Conservation (phyloP, 139 green algal genomes). For the Eudorina sp. region DNA sequence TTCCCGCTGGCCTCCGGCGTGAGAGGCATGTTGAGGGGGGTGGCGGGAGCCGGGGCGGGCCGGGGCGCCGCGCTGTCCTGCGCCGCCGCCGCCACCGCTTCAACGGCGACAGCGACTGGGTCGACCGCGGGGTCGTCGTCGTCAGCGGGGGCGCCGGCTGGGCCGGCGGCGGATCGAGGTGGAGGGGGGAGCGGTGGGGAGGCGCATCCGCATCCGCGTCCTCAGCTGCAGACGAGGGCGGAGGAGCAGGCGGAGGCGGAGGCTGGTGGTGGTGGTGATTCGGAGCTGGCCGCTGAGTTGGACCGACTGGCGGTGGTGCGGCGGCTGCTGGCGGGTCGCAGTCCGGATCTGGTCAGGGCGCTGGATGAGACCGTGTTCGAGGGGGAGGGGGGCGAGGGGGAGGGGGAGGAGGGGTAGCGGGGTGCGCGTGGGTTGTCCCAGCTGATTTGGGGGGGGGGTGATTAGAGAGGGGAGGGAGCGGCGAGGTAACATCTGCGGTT, state of each 20-base stretch:
- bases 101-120: too few relatives aligned
- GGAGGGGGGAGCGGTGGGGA: too few relatives aligned
- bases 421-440: too few relatives aligned
- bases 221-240: background rate
- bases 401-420: background rate
- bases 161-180: background rate
- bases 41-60: background rate
- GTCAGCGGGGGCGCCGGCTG: background rate
- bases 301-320: conserved; percentile 32
- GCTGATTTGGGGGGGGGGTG: too few relatives aligned
- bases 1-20: conserved; percentile 44
- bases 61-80: too few relatives aligned
- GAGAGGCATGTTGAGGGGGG: conserved; percentile 18
- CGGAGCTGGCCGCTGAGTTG: background rate
- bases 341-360: conserved; percentile 1
- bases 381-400: background rate
- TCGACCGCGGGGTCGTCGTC: too few relatives aligned
- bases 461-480: too few relatives aligned
- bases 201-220: background rate
- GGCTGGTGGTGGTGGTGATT: background rate
- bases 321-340: conserved; percentile 6
- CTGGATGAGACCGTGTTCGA: conserved; percentile 31
- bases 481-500: too few relatives aligned
- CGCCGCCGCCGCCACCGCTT: too few relatives aligned
- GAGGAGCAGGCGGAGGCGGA: background rate